These are phyloP conservation scores for Rubia tinctorum DNA, from an alignment of 305 asterid species.

Conservation along the genomic window DNA sequence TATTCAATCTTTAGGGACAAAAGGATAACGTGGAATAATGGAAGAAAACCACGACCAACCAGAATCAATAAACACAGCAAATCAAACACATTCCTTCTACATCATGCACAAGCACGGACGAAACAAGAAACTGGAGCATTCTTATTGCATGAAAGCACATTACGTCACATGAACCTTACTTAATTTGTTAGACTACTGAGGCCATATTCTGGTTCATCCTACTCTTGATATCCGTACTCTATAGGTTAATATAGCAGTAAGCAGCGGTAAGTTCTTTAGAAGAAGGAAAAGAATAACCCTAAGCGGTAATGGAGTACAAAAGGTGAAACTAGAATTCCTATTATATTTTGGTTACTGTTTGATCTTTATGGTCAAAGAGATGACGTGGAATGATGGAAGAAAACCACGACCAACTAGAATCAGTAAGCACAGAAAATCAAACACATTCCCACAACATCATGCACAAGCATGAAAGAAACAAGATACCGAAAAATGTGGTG, in stretches of 20 bases:
- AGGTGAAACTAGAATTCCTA: not conserved
- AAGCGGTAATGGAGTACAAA: not conserved
- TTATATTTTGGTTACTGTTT: not conserved
- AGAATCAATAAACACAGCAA: not conserved
- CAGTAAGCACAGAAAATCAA: not conserved
- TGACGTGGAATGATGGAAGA: not conserved
- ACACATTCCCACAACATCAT: not conserved
- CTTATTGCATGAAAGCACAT: not conserved
- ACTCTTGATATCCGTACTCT: not conserved
- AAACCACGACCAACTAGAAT: conserved; percentile 7
- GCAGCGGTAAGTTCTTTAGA: not conserved
- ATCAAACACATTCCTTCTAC: not conserved
- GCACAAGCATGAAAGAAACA: conserved; percentile 1
- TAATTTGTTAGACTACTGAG: not conserved
- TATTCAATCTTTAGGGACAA: not conserved
- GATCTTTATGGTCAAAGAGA: not conserved
- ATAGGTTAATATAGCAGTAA: not conserved
- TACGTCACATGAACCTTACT: not conserved
- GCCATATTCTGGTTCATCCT: not conserved
- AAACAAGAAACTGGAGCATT: not conserved
- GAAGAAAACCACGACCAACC: conserved; percentile 9
- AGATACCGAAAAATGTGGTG: not conserved
- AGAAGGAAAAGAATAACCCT: not conserved
- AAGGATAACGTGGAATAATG: not conserved
- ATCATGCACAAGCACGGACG: not conserved